Evolutionary conservation across 2,329 filamentous ascomycete species (phyloP).

Genomic region (Aspergillus pseudoglaucus): DNA sequence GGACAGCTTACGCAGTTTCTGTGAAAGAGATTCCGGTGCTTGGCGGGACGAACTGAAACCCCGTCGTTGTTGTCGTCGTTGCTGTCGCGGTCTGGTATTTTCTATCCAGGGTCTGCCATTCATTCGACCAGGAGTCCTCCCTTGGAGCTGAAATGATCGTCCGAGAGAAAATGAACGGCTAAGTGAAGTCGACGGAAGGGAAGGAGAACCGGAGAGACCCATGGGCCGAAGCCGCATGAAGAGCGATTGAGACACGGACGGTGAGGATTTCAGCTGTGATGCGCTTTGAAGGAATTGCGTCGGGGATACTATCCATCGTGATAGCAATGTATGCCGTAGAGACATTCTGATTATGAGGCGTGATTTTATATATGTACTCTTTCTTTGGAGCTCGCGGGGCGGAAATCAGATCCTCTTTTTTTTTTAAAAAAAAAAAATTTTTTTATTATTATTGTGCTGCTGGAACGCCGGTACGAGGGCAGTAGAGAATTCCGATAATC

Average conservation of each 20-base stretch:
- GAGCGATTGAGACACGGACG: background rate
- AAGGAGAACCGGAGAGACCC: background rate
- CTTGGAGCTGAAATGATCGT: background rate
- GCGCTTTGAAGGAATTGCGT: background rate
- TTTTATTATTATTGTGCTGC: background rate
- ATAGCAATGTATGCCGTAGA: constrained; percentile 6
- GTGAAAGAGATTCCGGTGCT: constrained; percentile 52
- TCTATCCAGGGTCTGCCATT: background rate
- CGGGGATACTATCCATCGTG: background rate
- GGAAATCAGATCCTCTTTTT: background rate
- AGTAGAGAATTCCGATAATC: background rate
- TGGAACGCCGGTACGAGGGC: background rate
- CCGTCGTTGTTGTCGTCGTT: constrained; percentile 9
- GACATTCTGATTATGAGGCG: constrained; percentile 3
- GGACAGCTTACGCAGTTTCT: constrained; percentile 72
- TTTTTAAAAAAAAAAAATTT: too few relatives aligned
- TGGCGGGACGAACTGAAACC: constrained; percentile 16
- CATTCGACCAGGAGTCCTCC: background rate
- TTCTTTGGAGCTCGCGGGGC: background rate
- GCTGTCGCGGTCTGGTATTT: background rate
- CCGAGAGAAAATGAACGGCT: background rate
- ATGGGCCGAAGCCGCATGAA: background rate
- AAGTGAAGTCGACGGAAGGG: too few relatives aligned
- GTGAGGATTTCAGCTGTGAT: background rate
- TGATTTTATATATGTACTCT: background rate